phyloP scores from a whole-genome alignment of 495 filamentous ascomycete genomes.

The Cudoniella acicularis region DNA sequence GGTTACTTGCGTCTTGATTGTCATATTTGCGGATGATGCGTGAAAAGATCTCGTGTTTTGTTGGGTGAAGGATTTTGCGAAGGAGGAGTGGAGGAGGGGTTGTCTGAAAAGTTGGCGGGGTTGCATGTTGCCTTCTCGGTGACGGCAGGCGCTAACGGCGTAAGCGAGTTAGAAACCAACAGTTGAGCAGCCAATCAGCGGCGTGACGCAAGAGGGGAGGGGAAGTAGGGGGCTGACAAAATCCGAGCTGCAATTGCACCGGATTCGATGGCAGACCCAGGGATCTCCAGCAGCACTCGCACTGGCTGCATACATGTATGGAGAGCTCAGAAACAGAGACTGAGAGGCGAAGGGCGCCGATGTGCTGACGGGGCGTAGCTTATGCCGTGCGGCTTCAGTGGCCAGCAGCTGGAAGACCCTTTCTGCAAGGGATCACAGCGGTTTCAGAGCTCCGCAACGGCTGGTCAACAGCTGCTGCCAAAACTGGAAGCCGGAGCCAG shows the following conservation, averaged over 20 bases:
- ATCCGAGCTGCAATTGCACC: neutral
- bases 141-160: neutral
- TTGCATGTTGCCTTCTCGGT: neutral
- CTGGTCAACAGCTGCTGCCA: no score
- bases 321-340: no score
- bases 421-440: neutral
- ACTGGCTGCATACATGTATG: neutral
- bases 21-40: conserved; percentile 62
- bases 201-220: neutral
- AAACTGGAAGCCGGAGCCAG: no score
- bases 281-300: neutral
- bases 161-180: neutral
- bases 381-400: neutral
- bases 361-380: neutral
- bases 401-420: neutral
- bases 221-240: neutral
- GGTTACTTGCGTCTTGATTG: conserved; percentile 45
- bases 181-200: neutral
- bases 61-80: conserved; percentile 17
- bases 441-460: neutral
- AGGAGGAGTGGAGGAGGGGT: conserved; percentile 6
- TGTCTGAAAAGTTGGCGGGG: conserved; percentile 7
- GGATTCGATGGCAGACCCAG: neutral
- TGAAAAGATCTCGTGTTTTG: conserved; percentile 43
- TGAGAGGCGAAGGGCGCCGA: neutral